Conservation (phyloP, 805 yeast genomes). For the Myxozyma sirexii region DNA sequence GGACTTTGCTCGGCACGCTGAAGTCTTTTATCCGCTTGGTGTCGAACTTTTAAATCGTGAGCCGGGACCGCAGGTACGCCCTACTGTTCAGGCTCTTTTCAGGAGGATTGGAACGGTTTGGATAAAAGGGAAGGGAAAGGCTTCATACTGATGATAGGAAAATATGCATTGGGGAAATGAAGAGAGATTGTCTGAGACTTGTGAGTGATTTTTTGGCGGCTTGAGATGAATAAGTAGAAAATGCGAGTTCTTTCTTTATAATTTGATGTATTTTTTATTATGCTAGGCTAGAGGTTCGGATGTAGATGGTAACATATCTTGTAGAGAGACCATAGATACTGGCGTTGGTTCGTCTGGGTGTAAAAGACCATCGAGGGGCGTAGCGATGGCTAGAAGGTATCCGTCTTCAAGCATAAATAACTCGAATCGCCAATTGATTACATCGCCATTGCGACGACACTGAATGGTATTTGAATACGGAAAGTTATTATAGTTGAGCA, state of each 20-base stretch:
- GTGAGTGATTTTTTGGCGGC: too few relatives aligned
- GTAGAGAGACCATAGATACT: background rate
- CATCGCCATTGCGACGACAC: background rate
- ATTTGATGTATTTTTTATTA: too few relatives aligned
- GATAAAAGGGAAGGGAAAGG: conserved; percentile 36
- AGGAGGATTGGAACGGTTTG: conserved; percentile 56
- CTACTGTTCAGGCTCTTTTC: conserved; percentile 42
- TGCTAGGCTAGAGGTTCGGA: background rate
- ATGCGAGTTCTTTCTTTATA: too few relatives aligned
- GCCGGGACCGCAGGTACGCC: conserved; percentile 43
- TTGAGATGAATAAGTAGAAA: too few relatives aligned
- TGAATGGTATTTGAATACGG: conserved; percentile 4
- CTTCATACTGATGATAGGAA: background rate
- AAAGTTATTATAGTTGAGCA: background rate
- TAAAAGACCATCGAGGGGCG: conserved; percentile 7
- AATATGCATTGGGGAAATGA: background rate
- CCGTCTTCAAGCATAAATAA: conserved; percentile 6
- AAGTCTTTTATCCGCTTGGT: conserved; percentile 39
- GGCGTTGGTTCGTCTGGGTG: background rate
- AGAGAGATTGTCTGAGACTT: too few relatives aligned
- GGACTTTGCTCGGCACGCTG: conserved; percentile 40
- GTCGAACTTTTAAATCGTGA: conserved; percentile 44
- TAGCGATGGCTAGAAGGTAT: conserved; percentile 25
- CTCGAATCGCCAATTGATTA: conserved; percentile 28
- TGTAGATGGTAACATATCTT: background rate